phyloP scores from a whole-genome alignment of 2,329 filamentous ascomycete species.

The Phoma herbarum region DNA sequence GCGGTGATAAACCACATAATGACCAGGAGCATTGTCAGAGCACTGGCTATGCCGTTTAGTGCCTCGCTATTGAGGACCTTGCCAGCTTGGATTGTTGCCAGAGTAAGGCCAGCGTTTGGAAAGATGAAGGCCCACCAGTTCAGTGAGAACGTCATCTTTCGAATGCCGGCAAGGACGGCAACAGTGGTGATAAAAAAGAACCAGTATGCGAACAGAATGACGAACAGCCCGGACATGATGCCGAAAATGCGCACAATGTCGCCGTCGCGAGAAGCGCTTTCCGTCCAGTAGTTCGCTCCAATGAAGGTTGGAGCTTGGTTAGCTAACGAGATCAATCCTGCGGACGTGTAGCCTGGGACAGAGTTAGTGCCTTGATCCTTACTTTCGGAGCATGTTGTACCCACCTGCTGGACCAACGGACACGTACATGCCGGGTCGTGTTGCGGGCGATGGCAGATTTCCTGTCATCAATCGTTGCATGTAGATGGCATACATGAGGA shows the following conservation, averaged over 20 bases:
- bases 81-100: conserved; percentile 67
- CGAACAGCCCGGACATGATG: conserved; percentile 56
- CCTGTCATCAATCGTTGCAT: conserved; percentile 72
- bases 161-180: conserved; percentile 49
- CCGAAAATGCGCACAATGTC: conserved; percentile 54
- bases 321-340: conserved; percentile 58
- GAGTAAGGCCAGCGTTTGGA: conserved; percentile 70
- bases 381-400: conserved; percentile 38
- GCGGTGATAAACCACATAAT: conserved; percentile 65
- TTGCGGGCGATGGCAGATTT: conserved; percentile 56
- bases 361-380: conserved; percentile 61
- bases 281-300: conserved; percentile 46
- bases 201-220: conserved; percentile 61
- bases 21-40: conserved; percentile 65
- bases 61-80: conserved; percentile 61
- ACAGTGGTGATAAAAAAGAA: conserved; percentile 58
- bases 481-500: conserved; percentile 77
- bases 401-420: conserved; percentile 56
- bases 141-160: conserved; percentile 51
- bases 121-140: conserved; percentile 70
- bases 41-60: conserved; percentile 63
- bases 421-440: conserved; percentile 62
- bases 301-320: conserved; percentile 50
- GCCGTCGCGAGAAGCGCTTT: conserved; percentile 42
- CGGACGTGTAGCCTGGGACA: conserved; percentile 50